Base-by-base conservation (phyloP, 169 alveolate species). In the Plasmodium sp. region DNA sequence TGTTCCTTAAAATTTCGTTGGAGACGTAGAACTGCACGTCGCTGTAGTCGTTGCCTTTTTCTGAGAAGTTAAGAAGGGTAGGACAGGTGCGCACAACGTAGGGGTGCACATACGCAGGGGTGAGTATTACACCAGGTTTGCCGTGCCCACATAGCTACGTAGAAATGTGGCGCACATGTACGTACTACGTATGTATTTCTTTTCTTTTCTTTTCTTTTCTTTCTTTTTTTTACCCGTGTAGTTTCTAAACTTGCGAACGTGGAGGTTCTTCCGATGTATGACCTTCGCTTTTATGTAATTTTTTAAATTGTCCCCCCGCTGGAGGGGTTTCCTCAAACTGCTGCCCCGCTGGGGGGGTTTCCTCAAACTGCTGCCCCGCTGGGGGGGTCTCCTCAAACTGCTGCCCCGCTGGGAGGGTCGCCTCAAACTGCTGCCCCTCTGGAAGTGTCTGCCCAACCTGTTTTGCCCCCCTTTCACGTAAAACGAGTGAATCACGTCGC, bases 11-110 rank as follows among this genome's bases (percentile, higher is more conserved):
- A 54, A 86, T 75, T 34, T 86, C 82, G 14, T 86, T 86, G 43
- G 93, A 75, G 39, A 86, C 71, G 74, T 86, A 86, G 81, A 86
- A 86, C 71, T 86, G 86, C 33, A 86, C 79, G 56, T 86, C 93
- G 6, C 81, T 36, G 67, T 86, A 86, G 67, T 86, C 34, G 39
- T 43, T 51, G n/a, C 43, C n/a, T 48, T 74, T 71, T 75, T 54
- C 62, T 51, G 81, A 27, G 10, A 67, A 0, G 5, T 67, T 27
- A 67, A 67, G 4, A 67, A 67, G 18, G 14, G 18, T 67, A 22
- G 39, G 22, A 51, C 62, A 51, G 62, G 6, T 51, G 27, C 16
- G 62, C 22, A 22, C 9, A 5, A 5, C 62, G 16, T 22, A 51
- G 27, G 62, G 62, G 62, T 51, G 62, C 27, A 22, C 27, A 22